Evolutionary conservation across 352 stramenopile genomes (phyloP), one percentile per base, ranked within the genome.

Genomic region (Bremia lactucae): DNA sequence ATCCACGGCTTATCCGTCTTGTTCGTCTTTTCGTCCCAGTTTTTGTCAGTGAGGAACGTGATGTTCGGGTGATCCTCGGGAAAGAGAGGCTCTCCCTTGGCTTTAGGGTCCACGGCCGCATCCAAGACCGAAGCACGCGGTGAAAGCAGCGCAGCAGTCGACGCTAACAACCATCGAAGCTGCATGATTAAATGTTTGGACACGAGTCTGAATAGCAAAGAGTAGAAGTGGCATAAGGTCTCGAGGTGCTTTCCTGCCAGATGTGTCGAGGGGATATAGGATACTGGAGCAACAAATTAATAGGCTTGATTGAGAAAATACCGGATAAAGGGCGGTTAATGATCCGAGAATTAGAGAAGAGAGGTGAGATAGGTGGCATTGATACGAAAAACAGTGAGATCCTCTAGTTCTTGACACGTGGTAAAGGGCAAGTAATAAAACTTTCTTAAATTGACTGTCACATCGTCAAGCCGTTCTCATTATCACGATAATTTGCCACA

Each of bases 1-100:
- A 90, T 55, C 77, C 77, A 90, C 20, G 77, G 77, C 38, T 82
- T 81, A 57, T 83, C 70, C 31, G 74, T 84, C 57, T 82, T 72
- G 43, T 56, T 43, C 59, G 83, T 71, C 56, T 76, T 66, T 29
- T 68, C 49, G 55, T 87, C 67, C 68, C 71, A 90, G 62, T 90
- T 90, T 31, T 76, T 62, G 60, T 90, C 77, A 33, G 77, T 90
- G 50, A 90, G 62, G 63, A 74, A 90, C 59, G 77, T 90, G 62
- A 90, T 76, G 53, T 90, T 90, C 5, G 77, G 74, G 58, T 90
- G 74, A n/a, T 60, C 67, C n/a, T 83, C 63, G 0, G 71, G 64
- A 54, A 87, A 90, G 16, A 87, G 70, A 48, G 77, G 77, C 28
- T 79, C 66, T 43, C 72, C 68, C 54, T 87, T 87, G 54, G 75